Base-by-base conservation (phyloP, 345 rosid species). In the Xanthoceras sorbifolium region DNA sequence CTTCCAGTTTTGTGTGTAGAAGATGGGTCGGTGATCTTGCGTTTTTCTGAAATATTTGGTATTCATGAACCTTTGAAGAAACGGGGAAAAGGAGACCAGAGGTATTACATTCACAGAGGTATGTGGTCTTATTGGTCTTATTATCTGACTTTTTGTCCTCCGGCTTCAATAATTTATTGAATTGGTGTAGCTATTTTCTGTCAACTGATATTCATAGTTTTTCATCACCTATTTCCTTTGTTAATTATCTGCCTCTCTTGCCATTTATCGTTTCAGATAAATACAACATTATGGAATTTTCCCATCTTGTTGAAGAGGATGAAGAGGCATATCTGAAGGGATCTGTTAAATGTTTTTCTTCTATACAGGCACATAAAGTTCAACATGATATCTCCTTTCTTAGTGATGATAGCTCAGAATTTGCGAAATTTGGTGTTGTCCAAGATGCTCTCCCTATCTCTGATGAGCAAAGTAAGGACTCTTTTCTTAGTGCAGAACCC, bases 41-140 rank as follows among this genome's bases (percentile, higher is more conserved):
- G 89, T 57, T 93, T 96, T 85, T 96, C 99, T n/a, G 93, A 96
- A 88, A 96, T 96, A 77, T 96, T 96, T 87, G 97, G 94, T 80
- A 86, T 91, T 71, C 95, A 91, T 69, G 91, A 92, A 79, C 91
- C 93, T 74, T 81, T 86, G 79, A 89, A 87, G 90, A 92, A 81
- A 81, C 81, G 74, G 34, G 82, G 81, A 60, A 93, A 86, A 86
- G 87, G 90, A 84, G 98, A 89, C 28, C 88, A 74, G 55, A 85
- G 88, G 82, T 83, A 89, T 77, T 79, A 80, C 66, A 78, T 85
- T 61, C 81, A 80, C 76, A 90, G 78, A 90, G 99, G 99, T 92
- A 84, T 65, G 74, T 54, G 69, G 11, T 71, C 80, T 72, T 81
- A 44, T 69, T 54, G 69, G 11, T 71, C 80, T 72, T 81, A 44